Evolutionary conservation across 2,329 filamentous ascomycete species (phyloP).

Genomic region (Cryphonectria naterciae): DNA sequence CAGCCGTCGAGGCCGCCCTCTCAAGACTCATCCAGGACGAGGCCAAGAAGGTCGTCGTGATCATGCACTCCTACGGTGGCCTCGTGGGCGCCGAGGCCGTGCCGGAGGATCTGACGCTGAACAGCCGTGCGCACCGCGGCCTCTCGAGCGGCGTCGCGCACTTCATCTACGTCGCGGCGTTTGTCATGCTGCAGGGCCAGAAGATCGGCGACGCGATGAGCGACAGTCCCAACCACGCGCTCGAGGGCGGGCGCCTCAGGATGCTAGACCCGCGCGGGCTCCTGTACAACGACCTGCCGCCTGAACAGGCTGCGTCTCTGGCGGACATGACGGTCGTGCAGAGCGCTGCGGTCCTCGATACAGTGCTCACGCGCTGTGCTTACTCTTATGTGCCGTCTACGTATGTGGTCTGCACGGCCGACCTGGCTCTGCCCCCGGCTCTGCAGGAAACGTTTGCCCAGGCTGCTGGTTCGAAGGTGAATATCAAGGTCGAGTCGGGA

Average conservation of each 20-base stretch:
- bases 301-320: conserved; percentile 30
- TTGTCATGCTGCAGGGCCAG: conserved; percentile 31
- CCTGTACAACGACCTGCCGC: conserved; percentile 32
- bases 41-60: conserved; percentile 29
- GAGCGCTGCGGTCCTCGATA: conserved; percentile 28
- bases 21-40: conserved; percentile 27
- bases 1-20: neutral
- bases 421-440: conserved; percentile 25
- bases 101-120: conserved; percentile 27
- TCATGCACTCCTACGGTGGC: conserved; percentile 36
- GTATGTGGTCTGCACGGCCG: conserved; percentile 31
- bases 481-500: neutral
- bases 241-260: conserved; percentile 27
- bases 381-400: conserved; percentile 32
- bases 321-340: conserved; percentile 23
- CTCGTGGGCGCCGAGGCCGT: conserved; percentile 33
- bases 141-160: conserved; percentile 30
- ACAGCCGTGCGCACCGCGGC: conserved; percentile 24
- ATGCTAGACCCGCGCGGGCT: conserved; percentile 19
- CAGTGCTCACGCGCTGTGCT: conserved; percentile 27
- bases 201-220: conserved; percentile 24
- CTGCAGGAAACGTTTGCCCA: conserved; percentile 17
- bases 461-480: neutral
- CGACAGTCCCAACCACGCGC: neutral
- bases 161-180: conserved; percentile 32